Conservation (phyloP, 1,284 basidiomycete species). For the Pseudozyma pruni region DNA sequence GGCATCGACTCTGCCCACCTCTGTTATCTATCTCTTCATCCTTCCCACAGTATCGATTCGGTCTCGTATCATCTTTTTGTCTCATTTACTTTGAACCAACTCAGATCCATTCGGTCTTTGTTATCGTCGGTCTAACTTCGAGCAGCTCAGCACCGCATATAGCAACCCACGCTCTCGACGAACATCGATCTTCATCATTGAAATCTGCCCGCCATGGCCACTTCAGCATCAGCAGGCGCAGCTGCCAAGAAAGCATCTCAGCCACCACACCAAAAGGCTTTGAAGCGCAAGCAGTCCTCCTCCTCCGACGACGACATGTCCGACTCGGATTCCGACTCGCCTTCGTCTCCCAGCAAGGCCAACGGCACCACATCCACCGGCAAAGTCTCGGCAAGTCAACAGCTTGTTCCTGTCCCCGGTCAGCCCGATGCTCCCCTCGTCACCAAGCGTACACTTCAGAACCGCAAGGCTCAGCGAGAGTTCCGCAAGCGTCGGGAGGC, state of each 20-base stretch:
- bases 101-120: too few species aligned
- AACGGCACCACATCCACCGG: slow-evolving; percentile 26
- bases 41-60: too few species aligned
- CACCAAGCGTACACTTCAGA: slow-evolving; percentile 61
- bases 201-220: slow-evolving; percentile 12
- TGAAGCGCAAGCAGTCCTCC: slow-evolving; percentile 36
- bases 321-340: slow-evolving; percentile 33
- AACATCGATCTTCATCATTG: too few species aligned
- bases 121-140: too few species aligned
- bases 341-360: slow-evolving; percentile 1
- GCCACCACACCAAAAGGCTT: slow-evolving; percentile 3
- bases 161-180: too few species aligned
- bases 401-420: slow-evolving; percentile 50
- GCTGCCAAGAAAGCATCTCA: slow-evolving; percentile 16
- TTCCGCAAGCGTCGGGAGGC: slow-evolving; percentile 63
- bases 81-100: too few species aligned
- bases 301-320: slow-evolving; percentile 16
- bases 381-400: slow-evolving; percentile 42
- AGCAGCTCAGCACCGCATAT: too few species aligned
- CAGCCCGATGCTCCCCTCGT: slow-evolving; percentile 52
- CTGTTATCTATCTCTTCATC: too few species aligned
- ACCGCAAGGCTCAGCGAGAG: slow-evolving; percentile 62
- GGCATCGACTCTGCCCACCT: too few species aligned
- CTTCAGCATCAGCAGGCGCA: slow-evolving; percentile 4
- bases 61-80: too few species aligned